Base-by-base conservation (phyloP, 495 filamentous ascomycete genomes). In the Durotheca rogersii region DNA sequence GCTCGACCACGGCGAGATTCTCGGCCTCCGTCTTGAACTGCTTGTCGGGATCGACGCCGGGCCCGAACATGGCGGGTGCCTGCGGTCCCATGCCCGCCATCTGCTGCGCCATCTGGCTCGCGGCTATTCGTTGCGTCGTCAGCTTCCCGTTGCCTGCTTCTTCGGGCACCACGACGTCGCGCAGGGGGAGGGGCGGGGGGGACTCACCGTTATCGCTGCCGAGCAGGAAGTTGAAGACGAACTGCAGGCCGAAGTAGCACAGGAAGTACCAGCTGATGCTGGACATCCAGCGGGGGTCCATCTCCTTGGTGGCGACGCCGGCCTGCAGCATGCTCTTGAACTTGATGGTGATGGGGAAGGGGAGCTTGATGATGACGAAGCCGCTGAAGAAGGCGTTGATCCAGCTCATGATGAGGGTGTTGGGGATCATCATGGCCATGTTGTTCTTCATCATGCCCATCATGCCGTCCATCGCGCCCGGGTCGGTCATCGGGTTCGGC, bases 391-490 rank as follows among this genome's bases (percentile, higher is more conserved):
- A 97, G 0, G 93, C 90, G 75, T 97, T 98, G 61, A 98, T 96
- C 93, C 93, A 98, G 42, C 93, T 89, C 93, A 98, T 98, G 55
- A 97, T 97, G 68, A 97, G 69, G 3, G 91, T 97, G 68, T 98
- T 95, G 36, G 93, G 94, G 31, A 98, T 89, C 79, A 98, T 97
- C 93, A 96, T 97, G 56, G 92, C 90, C 89, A 98, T 95, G 62
- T 98, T 95, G 41, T 90, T 90, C 82, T 96, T 98, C 83, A 97
- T 88, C 90, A 95, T 95, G 47, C 92, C 92, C 93, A 97, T 97
- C 92, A 97, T 96, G 47, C 88, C 90, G 64, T 97, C 94, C 94
- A 97, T 98, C 38, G 88, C 90, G 39, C 84, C 87, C n/a, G 93
- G 93, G 69, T 98, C 93, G 25, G 85, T 87, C 88, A 97, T 91